Evolutionary conservation across 2,329 filamentous ascomycete species (phyloP).

Genomic region (Botrytis fabae): DNA sequence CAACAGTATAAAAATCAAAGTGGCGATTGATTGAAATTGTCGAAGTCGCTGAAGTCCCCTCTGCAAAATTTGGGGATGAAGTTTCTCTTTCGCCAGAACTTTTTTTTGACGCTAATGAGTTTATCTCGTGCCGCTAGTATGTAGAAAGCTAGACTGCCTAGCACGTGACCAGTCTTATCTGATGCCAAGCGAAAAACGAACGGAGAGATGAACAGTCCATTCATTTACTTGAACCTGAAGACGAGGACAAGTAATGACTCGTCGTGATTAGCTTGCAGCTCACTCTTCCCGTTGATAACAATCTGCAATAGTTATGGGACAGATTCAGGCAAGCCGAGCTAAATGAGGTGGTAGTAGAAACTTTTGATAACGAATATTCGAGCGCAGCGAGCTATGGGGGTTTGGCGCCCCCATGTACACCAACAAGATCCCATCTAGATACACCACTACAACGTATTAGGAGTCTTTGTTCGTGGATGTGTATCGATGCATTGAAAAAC

Average conservation of each 20-base stretch:
- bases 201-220: background rate
- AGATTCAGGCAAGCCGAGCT: background rate
- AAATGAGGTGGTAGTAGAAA: background rate
- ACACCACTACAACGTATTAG: background rate
- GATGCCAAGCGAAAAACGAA: background rate
- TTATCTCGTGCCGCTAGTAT: slow-evolving; percentile 2
- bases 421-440: background rate
- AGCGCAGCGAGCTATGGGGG: background rate
- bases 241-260: background rate
- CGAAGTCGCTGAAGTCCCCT: slow-evolving; percentile 1
- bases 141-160: background rate
- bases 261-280: background rate
- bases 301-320: background rate
- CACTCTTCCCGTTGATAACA: background rate
- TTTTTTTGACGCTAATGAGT: slow-evolving; percentile 16
- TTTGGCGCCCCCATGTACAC: background rate
- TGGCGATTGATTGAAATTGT: slow-evolving; percentile 21
- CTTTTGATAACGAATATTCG: background rate
- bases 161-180: background rate
- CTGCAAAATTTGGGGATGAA: background rate
- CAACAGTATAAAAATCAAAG: slow-evolving; percentile 26
- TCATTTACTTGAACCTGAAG: background rate
- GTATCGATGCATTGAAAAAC: background rate
- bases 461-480: background rate
- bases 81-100: slow-evolving; percentile 4